These are phyloP conservation scores for Prosopis cineraria DNA, from an alignment of 306 rosid genomes.

Conservation along the genomic window DNA sequence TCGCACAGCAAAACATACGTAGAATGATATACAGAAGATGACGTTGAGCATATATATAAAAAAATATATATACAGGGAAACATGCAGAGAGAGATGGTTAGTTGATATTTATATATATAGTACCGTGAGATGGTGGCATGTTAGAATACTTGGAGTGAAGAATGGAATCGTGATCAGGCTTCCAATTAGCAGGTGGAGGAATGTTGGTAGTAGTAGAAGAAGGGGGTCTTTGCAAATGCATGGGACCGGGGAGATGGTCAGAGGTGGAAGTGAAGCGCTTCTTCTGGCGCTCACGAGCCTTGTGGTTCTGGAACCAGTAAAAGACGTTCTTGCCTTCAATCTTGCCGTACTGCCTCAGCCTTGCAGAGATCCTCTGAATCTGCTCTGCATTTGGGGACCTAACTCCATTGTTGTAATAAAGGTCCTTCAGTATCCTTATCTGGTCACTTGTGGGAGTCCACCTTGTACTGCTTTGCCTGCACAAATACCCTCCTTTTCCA, in stretches of 20 bases:
- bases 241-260: background rate
- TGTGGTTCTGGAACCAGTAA: conserved; percentile 69
- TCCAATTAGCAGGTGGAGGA: conserved; percentile 46
- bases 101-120: background rate
- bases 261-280: conserved; percentile 52
- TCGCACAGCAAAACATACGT: background rate
- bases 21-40: background rate
- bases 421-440: conserved; percentile 87
- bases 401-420: conserved; percentile 43
- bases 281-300: conserved; percentile 98
- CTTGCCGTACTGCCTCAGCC: conserved; percentile 91
- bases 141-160: conserved; percentile 50
- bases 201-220: conserved; percentile 28
- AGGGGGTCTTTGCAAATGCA: background rate
- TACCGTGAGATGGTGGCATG: conserved; percentile 51
- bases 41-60: background rate
- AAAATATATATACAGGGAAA: background rate
- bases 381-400: conserved; percentile 53
- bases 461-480: conserved; percentile 81
- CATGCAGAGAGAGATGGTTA: background rate
- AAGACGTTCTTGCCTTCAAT: conserved; percentile 72
- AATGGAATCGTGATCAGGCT: conserved; percentile 43
- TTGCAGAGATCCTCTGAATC: conserved; percentile 91
- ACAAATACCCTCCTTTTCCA: conserved; percentile 53
- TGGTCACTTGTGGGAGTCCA: conserved; percentile 64